These are phyloP conservation scores for Phytophthora pistaciae DNA, from an alignment of 352 stramenopile species.

Conservation along the genomic window DNA sequence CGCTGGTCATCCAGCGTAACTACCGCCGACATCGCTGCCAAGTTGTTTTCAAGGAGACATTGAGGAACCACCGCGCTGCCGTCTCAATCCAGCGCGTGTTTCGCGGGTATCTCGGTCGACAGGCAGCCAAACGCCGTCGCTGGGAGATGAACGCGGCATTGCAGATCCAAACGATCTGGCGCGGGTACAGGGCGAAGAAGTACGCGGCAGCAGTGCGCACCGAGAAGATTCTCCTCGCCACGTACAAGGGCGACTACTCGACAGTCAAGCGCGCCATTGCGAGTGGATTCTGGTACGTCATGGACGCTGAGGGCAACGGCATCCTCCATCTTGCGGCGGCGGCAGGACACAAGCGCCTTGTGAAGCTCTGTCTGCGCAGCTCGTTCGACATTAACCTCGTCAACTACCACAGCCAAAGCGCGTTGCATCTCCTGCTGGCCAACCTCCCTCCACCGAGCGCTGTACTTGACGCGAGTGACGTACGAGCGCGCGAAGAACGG, in stretches of 20 bases:
- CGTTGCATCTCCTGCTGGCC: slow-evolving; percentile 78
- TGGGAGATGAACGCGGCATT: slow-evolving; percentile 54
- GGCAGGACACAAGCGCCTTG: slow-evolving; percentile 75
- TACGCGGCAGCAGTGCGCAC: slow-evolving; percentile 49
- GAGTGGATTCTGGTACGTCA: slow-evolving; percentile 56
- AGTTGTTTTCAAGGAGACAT: slow-evolving; percentile 44
- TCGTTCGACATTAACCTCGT: slow-evolving; percentile 76
- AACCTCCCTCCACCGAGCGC: slow-evolving; percentile 45
- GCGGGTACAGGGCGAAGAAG: slow-evolving; percentile 48
- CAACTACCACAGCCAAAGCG: slow-evolving; percentile 67
- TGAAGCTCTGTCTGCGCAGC: slow-evolving; percentile 86
- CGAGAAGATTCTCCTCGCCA: slow-evolving; percentile 68
- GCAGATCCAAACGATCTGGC: slow-evolving; percentile 68
- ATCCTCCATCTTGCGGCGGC: slow-evolving; percentile 79
- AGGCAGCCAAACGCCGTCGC: slow-evolving; percentile 43
- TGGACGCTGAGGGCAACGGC: slow-evolving; percentile 66
- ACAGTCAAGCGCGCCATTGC: slow-evolving; percentile 67
- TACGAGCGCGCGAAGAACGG: slow-evolving; percentile 42
- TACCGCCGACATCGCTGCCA: slow-evolving; percentile 69
- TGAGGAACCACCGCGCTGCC: slow-evolving; percentile 54
- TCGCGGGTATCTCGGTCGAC: slow-evolving; percentile 53
- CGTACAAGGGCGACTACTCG: slow-evolving; percentile 82
- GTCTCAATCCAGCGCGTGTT: slow-evolving; percentile 66
- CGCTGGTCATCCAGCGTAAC: slow-evolving; percentile 74
- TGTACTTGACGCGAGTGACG: slow-evolving; percentile 12